Percentiles rank a stretch among this genome's conserved stretches.
These are phyloP conservation scores for Starmerella floris DNA, from an alignment of 805 yeast genomes.

Conservation along the genomic window DNA sequence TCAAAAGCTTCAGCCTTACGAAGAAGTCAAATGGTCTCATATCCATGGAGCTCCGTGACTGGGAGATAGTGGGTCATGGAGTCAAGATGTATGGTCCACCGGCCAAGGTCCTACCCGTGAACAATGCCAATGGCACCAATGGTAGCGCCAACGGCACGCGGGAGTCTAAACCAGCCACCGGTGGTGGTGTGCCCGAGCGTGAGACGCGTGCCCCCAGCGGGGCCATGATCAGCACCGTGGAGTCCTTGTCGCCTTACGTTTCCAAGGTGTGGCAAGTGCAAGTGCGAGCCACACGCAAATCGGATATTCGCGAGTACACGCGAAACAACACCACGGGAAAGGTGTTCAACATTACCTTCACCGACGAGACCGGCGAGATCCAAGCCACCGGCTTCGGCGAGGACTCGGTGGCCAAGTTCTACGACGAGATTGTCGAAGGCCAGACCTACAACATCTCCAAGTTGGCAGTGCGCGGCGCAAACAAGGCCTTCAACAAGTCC, in stretches of 20 bases:
- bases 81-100: neutral
- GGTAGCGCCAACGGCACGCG: neutral
- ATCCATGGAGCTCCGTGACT: neutral
- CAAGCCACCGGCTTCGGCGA: slow-evolving; percentile 81
- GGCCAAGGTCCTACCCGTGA: neutral
- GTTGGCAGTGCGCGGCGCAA: slow-evolving; percentile 69
- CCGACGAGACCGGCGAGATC: slow-evolving; percentile 93
- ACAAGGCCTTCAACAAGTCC: slow-evolving; percentile 71
- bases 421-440: slow-evolving; percentile 70
- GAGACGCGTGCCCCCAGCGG: neutral
- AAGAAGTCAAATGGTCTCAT: neutral
- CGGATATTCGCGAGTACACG: slow-evolving; percentile 79
- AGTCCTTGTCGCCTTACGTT: slow-evolving; percentile 66
- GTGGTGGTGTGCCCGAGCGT: neutral
- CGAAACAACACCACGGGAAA: slow-evolving; percentile 56
- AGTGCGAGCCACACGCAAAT: slow-evolving; percentile 79
- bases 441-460: slow-evolving; percentile 77
- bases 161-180: neutral
- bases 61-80: neutral
- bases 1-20: neutral
- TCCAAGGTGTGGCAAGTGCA: slow-evolving; percentile 73
- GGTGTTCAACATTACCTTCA: slow-evolving; percentile 70
- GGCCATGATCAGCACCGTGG: slow-evolving; percentile 10
- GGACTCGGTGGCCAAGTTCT: slow-evolving; percentile 67
- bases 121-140: neutral